Percentiles rank a stretch among this genome's conserved stretches.
Evolutionary conservation across 2,329 filamentous ascomycete species (phyloP).

Genomic region (Zymoseptoria pseudotritici): DNA sequence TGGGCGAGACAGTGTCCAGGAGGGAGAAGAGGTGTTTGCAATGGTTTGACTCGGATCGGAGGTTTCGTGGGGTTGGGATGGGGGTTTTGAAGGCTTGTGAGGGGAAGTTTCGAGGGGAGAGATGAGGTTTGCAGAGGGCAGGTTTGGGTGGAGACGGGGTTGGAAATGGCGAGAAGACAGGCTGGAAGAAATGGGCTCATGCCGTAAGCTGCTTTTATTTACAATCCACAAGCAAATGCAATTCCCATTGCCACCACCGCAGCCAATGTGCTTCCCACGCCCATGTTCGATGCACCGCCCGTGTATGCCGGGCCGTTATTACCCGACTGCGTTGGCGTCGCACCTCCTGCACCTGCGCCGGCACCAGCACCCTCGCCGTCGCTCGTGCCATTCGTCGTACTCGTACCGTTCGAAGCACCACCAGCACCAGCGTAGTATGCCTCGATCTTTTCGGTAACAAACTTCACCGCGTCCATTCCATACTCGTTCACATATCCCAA

Average conservation of each 20-base stretch:
- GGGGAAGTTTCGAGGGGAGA: no score
- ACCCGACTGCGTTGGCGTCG: neutral
- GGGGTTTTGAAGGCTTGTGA: no score
- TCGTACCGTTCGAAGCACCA: neutral
- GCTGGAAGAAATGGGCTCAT: no score
- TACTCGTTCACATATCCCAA: slow-evolving; percentile 12
- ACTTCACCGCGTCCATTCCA: slow-evolving; percentile 8
- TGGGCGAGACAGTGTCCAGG: no score
- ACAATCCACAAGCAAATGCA: neutral
- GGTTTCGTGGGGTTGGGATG: no score
- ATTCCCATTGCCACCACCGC: neutral
- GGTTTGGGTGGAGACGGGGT: no score
- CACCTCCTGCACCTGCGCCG: no score
- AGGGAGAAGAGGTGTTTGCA: no score
- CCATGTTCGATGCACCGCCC: neutral
- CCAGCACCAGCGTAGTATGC: neutral
- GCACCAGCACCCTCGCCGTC: neutral
- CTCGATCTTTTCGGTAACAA: slow-evolving; percentile 10
- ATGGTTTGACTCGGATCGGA: no score
- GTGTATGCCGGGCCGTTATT: neutral
- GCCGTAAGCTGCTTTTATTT: neutral
- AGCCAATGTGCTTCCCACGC: neutral
- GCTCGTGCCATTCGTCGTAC: neutral
- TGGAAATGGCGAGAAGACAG: no score
- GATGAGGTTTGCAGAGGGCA: no score